phyloP scores from a whole-genome alignment of 2,329 filamentous ascomycete species.

The Bimuria novae-zelandiae region DNA sequence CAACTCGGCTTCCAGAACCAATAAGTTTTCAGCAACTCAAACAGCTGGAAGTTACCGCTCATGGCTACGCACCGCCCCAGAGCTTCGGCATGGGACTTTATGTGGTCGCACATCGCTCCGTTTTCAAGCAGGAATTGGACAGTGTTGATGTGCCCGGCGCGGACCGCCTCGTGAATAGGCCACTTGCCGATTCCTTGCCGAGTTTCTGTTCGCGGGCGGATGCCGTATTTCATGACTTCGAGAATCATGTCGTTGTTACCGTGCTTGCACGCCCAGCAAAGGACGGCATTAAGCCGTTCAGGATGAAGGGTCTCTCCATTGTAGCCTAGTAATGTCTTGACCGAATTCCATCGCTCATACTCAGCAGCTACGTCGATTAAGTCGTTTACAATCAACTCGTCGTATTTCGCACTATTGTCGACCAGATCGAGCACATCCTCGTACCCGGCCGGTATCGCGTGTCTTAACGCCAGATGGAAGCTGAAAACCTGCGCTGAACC shows the following conservation, averaged over 20 bases:
- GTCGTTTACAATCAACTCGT: not conserved
- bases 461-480: not conserved
- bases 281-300: not conserved
- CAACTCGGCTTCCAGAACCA: not conserved
- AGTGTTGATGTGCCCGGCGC: conserved; percentile 5
- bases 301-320: not conserved
- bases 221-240: not conserved
- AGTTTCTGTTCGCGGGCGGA: not conserved
- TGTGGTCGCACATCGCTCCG: not conserved
- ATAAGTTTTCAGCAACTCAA: not conserved
- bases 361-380: not conserved
- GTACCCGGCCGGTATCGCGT: not conserved
- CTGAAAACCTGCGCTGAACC: not conserved
- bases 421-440: not conserved
- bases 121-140: conserved; percentile 4
- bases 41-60: conserved; percentile 1
- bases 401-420: not conserved
- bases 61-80: conserved; percentile 4
- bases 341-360: conserved; percentile 1
- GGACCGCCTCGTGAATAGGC: conserved; percentile 9
- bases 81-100: not conserved
- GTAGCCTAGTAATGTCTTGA: not conserved
- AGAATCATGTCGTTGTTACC: conserved; percentile 2
- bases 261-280: conserved; percentile 8
- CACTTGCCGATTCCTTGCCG: not conserved